Percentiles rank a stretch among this genome's conserved stretches.
phyloP scores from a whole-genome alignment of 345 rosid genomes.

The Linum lewisii region DNA sequence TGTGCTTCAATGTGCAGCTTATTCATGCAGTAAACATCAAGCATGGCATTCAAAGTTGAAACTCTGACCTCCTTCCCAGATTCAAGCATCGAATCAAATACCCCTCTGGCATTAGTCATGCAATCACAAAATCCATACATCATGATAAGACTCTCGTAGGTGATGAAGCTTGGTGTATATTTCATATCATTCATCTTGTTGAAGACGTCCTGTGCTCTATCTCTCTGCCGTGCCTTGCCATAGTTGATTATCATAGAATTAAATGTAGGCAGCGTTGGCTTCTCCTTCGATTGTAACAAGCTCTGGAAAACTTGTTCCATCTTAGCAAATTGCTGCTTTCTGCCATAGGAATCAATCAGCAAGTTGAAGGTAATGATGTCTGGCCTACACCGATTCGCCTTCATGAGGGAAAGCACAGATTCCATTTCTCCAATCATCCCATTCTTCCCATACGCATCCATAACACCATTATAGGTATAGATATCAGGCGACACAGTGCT shows the following conservation, averaged over 20 bases:
- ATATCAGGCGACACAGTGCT: slow-evolving; percentile 59
- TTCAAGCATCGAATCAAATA: slow-evolving; percentile 45
- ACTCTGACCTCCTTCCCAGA: slow-evolving; percentile 47
- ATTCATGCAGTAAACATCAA: slow-evolving; percentile 72
- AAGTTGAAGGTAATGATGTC: slow-evolving; percentile 71
- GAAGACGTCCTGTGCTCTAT: slow-evolving; percentile 55
- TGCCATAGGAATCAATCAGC: slow-evolving; percentile 79
- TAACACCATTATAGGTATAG: slow-evolving; percentile 76
- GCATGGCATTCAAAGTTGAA: slow-evolving; percentile 74
- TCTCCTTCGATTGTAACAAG: slow-evolving; percentile 66
- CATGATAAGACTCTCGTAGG: slow-evolving; percentile 70
- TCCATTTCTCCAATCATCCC: slow-evolving; percentile 96
- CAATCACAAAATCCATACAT: slow-evolving; percentile 70
- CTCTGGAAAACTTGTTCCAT: slow-evolving; percentile 91
- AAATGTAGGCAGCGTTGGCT: slow-evolving; percentile 71
- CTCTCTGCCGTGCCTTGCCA: slow-evolving; percentile 72
- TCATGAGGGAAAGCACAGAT: slow-evolving; percentile 66
- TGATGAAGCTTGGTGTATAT: slow-evolving; percentile 54
- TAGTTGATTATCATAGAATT: slow-evolving; percentile 83
- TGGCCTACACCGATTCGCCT: slow-evolving; percentile 59
- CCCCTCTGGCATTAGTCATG: slow-evolving; percentile 63
- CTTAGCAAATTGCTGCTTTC: slow-evolving; percentile 78
- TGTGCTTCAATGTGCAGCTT: slow-evolving; percentile 67
- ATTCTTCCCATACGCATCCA: slow-evolving; percentile 93
- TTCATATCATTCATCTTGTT: slow-evolving; percentile 62